phyloP scores from a whole-genome alignment of 495 filamentous ascomycete genomes.

The Bacidia gigantensis region DNA sequence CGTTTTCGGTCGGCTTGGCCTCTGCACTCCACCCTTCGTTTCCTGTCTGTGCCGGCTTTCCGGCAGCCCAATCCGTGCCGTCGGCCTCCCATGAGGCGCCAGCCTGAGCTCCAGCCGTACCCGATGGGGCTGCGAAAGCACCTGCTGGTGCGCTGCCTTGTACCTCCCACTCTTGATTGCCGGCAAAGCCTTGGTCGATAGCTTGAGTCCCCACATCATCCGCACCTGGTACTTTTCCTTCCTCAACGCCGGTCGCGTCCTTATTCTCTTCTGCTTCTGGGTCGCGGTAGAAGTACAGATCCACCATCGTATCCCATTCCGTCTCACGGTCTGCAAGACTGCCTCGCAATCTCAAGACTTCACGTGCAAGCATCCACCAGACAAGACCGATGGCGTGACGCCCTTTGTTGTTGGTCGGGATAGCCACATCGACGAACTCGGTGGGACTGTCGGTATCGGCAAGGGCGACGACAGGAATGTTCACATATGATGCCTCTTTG shows the following conservation, averaged over 20 bases:
- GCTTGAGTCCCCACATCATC: slow-evolving; percentile 75
- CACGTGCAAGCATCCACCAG: slow-evolving; percentile 99
- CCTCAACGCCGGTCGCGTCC: slow-evolving; percentile 51
- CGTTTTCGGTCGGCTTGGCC: slow-evolving; percentile 15
- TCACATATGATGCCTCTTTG: slow-evolving; percentile 99
- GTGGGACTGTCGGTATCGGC: slow-evolving; percentile 99
- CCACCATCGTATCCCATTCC: slow-evolving; percentile 97
- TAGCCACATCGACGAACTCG: slow-evolving; percentile 98
- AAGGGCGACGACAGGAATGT: slow-evolving; percentile 98
- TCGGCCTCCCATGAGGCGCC: slow-evolving; percentile 66
- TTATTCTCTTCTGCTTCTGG: slow-evolving; percentile 97
- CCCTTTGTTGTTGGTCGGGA: slow-evolving; percentile 99
- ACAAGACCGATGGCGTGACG: slow-evolving; percentile 94
- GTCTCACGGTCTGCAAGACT: slow-evolving; percentile 86
- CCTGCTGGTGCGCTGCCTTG: slow-evolving; percentile 45
- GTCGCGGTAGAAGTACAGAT: slow-evolving; percentile 99
- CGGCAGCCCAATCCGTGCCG: slow-evolving; percentile 58
- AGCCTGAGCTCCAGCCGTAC: slow-evolving; percentile 41
- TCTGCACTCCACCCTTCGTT: slow-evolving; percentile 53
- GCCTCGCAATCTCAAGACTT: slow-evolving; percentile 95
- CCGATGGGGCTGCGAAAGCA: slow-evolving; percentile 47
- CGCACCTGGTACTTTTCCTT: slow-evolving; percentile 52
- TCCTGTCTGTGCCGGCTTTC: slow-evolving; percentile 37
- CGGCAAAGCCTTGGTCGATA: slow-evolving; percentile 65
- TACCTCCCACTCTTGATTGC: slow-evolving; percentile 58